Conservation (phyloP, 495 filamentous ascomycete species). For the Pyrenula massariospora region DNA sequence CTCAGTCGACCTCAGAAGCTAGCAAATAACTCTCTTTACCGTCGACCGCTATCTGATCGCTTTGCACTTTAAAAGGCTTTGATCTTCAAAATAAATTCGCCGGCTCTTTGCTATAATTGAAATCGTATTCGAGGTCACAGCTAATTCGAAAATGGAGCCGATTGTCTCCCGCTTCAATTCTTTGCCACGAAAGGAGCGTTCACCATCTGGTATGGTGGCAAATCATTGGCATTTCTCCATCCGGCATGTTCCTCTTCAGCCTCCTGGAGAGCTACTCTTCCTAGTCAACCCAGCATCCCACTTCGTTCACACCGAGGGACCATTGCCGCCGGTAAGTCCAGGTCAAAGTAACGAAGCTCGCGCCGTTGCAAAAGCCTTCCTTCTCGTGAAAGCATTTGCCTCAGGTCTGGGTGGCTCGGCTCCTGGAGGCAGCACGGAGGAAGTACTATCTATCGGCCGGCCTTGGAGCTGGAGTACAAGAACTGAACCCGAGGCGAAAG, state of each 20-base stretch:
- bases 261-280: constrained; percentile 7
- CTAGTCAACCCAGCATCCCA: constrained; percentile 3
- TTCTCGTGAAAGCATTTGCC: constrained; percentile 7
- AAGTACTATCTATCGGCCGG: not conserved
- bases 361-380: constrained; percentile 4
- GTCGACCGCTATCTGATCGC: no score
- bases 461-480: not conserved
- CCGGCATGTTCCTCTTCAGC: constrained; percentile 6
- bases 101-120: no score
- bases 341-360: constrained; percentile 5
- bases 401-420: constrained; percentile 2
- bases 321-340: constrained; percentile 2
- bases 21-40: no score
- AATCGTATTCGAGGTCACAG: no score
- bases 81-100: no score
- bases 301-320: constrained; percentile 8
- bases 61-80: no score
- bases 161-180: constrained; percentile 2
- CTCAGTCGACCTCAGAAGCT: no score
- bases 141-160: not conserved
- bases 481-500: not conserved
- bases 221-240: constrained; percentile 9
- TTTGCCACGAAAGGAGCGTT: constrained; percentile 1
- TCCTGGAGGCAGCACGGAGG: not conserved
- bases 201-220: constrained; percentile 4